Conservation (phyloP, 139 green algal genomes). For the Chlamydomonas schloesseri region DNA sequence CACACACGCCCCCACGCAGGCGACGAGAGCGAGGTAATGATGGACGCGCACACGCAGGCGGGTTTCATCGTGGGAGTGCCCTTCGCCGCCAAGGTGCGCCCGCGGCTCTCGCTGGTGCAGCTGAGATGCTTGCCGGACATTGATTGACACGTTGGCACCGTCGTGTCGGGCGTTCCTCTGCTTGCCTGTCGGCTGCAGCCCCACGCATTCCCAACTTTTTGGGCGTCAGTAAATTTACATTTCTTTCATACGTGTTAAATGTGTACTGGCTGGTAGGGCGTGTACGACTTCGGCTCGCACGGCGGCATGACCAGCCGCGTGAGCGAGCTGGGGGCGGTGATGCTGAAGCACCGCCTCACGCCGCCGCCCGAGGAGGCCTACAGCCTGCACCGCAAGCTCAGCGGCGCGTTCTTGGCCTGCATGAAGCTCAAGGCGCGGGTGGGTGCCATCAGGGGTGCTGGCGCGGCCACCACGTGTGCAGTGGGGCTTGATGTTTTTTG, state of each 20-base stretch:
- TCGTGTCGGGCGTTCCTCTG: too few species aligned
- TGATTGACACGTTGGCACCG: too few species aligned
- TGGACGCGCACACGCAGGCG: slow-evolving; percentile 93
- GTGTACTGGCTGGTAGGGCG: background rate
- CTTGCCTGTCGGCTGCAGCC: too few species aligned
- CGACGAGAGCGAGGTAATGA: slow-evolving; percentile 87
- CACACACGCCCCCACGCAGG: too few species aligned
- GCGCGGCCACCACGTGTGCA: too few species aligned
- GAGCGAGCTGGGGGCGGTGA: slow-evolving; percentile 80
- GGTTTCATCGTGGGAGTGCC: slow-evolving; percentile 92
- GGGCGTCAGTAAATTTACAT: too few species aligned
- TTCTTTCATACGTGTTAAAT: too few species aligned
- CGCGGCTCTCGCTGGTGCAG: too few species aligned
- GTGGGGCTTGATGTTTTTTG: too few species aligned
- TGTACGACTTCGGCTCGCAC: slow-evolving; percentile 90
- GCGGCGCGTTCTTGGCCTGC: slow-evolving; percentile 93
- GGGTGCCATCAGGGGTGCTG: background rate
- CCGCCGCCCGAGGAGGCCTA: slow-evolving; percentile 95
- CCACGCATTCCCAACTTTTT: too few species aligned
- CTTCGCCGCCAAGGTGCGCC: slow-evolving; percentile 66
- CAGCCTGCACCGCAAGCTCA: slow-evolving; percentile 95
- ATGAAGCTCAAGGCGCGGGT: slow-evolving; percentile 92
- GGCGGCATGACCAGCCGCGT: slow-evolving; percentile 73
- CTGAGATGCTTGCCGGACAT: too few species aligned
- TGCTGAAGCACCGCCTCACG: slow-evolving; percentile 94